Percentiles rank a stretch among this genome's conserved stretches.
These are phyloP conservation scores for Plasmodium gaboni DNA, from an alignment of 169 alveolate genomes.

Conservation along the genomic window DNA sequence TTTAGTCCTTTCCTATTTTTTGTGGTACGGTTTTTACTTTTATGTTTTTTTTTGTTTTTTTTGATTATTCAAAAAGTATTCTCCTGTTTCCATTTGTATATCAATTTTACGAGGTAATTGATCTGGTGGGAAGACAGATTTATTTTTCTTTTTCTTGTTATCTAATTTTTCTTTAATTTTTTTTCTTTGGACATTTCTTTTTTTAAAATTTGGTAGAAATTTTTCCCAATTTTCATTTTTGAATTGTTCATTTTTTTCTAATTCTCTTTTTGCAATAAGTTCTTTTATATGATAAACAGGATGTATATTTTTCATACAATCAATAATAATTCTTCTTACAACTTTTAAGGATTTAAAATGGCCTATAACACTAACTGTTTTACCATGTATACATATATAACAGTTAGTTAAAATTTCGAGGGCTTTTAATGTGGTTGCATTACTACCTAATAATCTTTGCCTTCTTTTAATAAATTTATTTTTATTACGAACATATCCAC, in stretches of 20 bases:
- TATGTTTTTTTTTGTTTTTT: slow-evolving; percentile 75
- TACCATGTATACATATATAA: slow-evolving; percentile 98
- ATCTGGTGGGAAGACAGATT: slow-evolving; percentile 58
- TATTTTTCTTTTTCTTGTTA: slow-evolving; percentile 26
- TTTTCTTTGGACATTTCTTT: slow-evolving; percentile 94
- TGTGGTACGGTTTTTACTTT: neutral
- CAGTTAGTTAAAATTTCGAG: slow-evolving; percentile 98
- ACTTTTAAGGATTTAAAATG: slow-evolving; percentile 94
- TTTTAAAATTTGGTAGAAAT: slow-evolving; percentile 98
- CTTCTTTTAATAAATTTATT: slow-evolving; percentile 98
- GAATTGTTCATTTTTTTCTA: slow-evolving; percentile 95
- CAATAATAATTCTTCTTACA: slow-evolving; percentile 97
- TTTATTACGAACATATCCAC: slow-evolving; percentile 95
- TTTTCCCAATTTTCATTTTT: slow-evolving; percentile 97
- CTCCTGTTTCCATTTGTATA: slow-evolving; percentile 97
- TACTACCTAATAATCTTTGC: slow-evolving; percentile 99
- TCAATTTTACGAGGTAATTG: slow-evolving; percentile 98
- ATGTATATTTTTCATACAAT: slow-evolving; percentile 98
- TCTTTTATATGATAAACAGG: slow-evolving; percentile 99
- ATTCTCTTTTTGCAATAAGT: slow-evolving; percentile 98
- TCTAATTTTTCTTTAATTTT: slow-evolving; percentile 77
- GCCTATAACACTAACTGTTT: slow-evolving; percentile 98
- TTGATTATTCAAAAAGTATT: slow-evolving; percentile 93
- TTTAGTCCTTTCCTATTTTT: neutral
- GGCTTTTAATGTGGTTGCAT: slow-evolving; percentile 99